phyloP scores from a whole-genome alignment of 2,329 filamentous ascomycete genomes.

The Stachybotrys elegans region DNA sequence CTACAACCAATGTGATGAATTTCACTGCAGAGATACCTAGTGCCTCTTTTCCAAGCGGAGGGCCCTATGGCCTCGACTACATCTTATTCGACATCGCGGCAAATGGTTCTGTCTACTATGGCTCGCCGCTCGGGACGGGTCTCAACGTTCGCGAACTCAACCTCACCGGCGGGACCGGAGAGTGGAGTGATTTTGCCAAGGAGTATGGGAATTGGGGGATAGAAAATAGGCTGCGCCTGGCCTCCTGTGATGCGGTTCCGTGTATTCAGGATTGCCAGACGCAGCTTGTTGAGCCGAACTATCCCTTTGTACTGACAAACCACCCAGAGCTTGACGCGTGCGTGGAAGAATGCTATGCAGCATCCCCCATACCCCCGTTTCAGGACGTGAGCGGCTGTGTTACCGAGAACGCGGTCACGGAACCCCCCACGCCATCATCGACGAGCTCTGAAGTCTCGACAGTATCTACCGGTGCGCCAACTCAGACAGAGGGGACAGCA shows the following conservation, averaged over 20 bases:
- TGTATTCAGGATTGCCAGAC: conserved; percentile 5
- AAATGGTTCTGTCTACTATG: background rate
- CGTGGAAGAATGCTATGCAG: background rate
- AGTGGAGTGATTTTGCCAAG: conserved; percentile 1
- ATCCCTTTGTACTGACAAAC: background rate
- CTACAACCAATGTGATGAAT: conserved; percentile 2
- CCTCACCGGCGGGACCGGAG: conserved; percentile 2
- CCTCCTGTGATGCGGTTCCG: conserved; percentile 3
- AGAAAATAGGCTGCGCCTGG: background rate
- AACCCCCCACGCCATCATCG: too few relatives aligned
- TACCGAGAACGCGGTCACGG: background rate
- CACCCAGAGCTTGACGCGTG: conserved; percentile 5
- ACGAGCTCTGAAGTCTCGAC: too few relatives aligned
- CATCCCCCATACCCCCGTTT: background rate
- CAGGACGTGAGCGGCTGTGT: conserved; percentile 1
- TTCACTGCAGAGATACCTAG: conserved; percentile 3
- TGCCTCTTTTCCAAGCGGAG: conserved; percentile 3
- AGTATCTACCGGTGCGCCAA: too few relatives aligned
- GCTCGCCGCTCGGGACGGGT: too few relatives aligned
- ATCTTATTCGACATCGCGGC: background rate
- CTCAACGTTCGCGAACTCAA: conserved; percentile 1
- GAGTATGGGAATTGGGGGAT: conserved; percentile 1
- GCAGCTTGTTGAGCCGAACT: background rate
- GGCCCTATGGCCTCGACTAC: background rate
- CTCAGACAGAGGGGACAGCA: too few relatives aligned